Evolutionary conservation across 1,284 basidiomycete species (phyloP).

Genomic region (Sporisorium graminicola): DNA sequence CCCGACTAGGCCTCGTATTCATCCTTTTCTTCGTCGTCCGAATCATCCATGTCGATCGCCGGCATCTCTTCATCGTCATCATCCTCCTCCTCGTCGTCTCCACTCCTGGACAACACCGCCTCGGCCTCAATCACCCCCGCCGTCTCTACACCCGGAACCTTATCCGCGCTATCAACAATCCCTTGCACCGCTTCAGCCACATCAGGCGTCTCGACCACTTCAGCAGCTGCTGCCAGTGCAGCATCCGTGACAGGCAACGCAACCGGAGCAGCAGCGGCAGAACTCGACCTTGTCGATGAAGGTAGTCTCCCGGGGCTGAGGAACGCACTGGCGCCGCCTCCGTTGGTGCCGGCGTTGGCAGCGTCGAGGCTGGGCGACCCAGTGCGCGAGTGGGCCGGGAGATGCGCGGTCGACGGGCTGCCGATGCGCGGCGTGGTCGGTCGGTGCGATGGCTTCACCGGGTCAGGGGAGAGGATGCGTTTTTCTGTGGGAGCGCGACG

Average conservation of each 20-base stretch:
- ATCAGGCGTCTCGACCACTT: slow-evolving; percentile 13
- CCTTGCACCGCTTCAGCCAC: slow-evolving; percentile 8
- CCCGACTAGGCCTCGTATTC: slow-evolving; percentile 10
- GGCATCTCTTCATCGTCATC: slow-evolving; percentile 59
- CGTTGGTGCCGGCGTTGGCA: not conserved
- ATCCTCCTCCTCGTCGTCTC: slow-evolving; percentile 20
- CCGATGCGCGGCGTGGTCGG: slow-evolving; percentile 42
- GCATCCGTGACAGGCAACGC: slow-evolving; percentile 4
- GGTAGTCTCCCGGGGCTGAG: slow-evolving; percentile 7
- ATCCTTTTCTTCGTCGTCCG: slow-evolving; percentile 48
- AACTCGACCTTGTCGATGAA: not conserved
- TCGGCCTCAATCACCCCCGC: not conserved
- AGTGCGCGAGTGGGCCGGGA: slow-evolving; percentile 14
- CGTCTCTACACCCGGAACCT: not conserved
- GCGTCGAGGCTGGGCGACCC: slow-evolving; percentile 27
- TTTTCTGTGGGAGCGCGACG: slow-evolving; percentile 21
- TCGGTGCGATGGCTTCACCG: slow-evolving; percentile 40
- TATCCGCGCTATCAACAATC: not conserved
- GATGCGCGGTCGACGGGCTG: slow-evolving; percentile 24
- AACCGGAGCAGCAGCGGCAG: not conserved
- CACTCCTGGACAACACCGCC: slow-evolving; percentile 1
- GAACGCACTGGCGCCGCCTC: not conserved
- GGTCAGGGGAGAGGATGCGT: slow-evolving; percentile 41
- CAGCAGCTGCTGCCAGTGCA: not conserved
- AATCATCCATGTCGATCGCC: slow-evolving; percentile 46